Evolutionary conservation across 768 basidiomycete species (phyloP), one percentile per base, ranked within the genome.

Genomic region (Sutorius australiensis): DNA sequence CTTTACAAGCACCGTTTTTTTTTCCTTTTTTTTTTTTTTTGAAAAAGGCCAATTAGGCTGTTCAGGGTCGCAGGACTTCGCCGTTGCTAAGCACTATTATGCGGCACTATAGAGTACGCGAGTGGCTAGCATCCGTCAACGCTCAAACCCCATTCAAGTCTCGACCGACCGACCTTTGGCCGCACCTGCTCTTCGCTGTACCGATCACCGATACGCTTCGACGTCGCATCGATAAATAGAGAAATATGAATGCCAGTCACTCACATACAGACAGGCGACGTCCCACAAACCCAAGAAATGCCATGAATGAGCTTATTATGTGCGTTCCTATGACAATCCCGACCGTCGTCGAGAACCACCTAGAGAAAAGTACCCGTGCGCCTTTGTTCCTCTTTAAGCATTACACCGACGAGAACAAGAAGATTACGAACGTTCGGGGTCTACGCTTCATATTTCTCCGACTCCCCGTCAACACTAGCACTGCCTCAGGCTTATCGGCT

Each of bases 321-420:
- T 10, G 27, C 7, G 46, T 49, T 21, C 48, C 46, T 32, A 48
- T 56, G 55, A 17, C 39, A n/a, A 46, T 42, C 7, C n/a, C 13
- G 52, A 12, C 30, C 2, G 16, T 54, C 44, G 43, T 32, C 19
- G 14, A 41, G 21, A 50, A 33, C n/a, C 16, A 28, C 21, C 11
- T 2, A 12, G 51, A 17, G 11, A 13, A 46, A 48, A 48, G 50
- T 10, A 11, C 14, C 8, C 8, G 6, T 46, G 28, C 19, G 10
- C 32, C 8, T n/a, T 46, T n/a, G 19, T 46, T 46, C 19, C 10
- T 19, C 10, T 12, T 24, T 21, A 3, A 13, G 21, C 4, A 3
- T 24, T 7, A 9, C 16, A 16, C 13, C 27, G 17, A 17, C 13
- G 9, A 19, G n/a, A 30, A 14, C 24, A 14, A 24, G 16, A 2